Evolutionary conservation across 2,329 filamentous ascomycete species (phyloP), one percentile per base, ranked within the genome.

Genomic region (Myriosclerotinia scirpicola): DNA sequence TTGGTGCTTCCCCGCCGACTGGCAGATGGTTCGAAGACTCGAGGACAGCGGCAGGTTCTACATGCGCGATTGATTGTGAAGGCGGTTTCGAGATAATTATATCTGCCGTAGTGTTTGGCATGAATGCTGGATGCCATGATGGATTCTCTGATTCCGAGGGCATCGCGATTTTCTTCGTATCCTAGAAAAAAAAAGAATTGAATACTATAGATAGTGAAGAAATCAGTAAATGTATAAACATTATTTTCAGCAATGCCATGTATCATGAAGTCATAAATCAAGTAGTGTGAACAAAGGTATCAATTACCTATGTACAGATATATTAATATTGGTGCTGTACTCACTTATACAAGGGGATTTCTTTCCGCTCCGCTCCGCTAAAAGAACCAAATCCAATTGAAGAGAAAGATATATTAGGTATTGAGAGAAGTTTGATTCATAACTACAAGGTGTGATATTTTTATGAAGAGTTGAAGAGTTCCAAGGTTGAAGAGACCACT

Each of bases 61-160:
- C 52, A 30, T 60, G 54, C 15, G 54, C 54, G 26, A 22, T 69
- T 56, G 42, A 15, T 52, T 48, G 38, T 20, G 52, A 22, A 22
- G 34, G 53, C 14, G 68, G 26, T 38, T 71, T 65, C 53, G 67
- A 40, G 50, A 67, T 65, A 54, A 70, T 67, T 68, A 68, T 50
- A 42, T 73, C 71, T 58, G 73, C 71, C 52, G 68, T 65, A 66
- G 77, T 74, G 72, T 84, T 79, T 68, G 83, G 82, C 81, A 81
- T 82, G 73, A 81, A 77, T 58, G 83, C 82, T 66, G 82, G 82
- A 77, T 85, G 78, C 82, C 82, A 84, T 67, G 81, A 78, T 69
- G 80, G 77, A 71, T 75, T 77, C 54, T 79, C 75, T 69, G 77
- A 77, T 75, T 80, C 78, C 65, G 79, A 79, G 66, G 79, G 71